phyloP scores from a whole-genome alignment of 108 stramenopile genomes.

The Stephanodiscus minutulus region DNA sequence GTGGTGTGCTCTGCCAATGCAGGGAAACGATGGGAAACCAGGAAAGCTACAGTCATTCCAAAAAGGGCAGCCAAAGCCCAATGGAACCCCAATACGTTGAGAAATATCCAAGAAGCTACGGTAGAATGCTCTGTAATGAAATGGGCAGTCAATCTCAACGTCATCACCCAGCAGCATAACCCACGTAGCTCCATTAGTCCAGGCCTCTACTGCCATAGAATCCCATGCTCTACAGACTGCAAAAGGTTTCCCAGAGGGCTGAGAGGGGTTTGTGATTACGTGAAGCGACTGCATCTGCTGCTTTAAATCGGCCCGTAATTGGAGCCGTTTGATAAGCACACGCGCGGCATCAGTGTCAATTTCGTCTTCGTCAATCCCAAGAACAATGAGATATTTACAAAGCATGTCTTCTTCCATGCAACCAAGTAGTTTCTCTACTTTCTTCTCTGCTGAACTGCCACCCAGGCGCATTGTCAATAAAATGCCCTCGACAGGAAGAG shows the following conservation, averaged over 20 bases:
- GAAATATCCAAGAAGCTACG: constrained; percentile 50
- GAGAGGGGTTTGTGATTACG: constrained; percentile 23
- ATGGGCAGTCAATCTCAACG: constrained; percentile 30
- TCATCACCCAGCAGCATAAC: constrained; percentile 64
- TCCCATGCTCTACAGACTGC: constrained; percentile 53
- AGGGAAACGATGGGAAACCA: constrained; percentile 67
- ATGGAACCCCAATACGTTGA: constrained; percentile 10
- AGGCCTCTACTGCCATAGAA: constrained; percentile 48
- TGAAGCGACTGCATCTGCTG: constrained; percentile 10
- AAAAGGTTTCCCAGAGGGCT: constrained; percentile 17
- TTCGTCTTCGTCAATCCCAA: constrained; percentile 55
- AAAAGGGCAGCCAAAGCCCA: constrained; percentile 54
- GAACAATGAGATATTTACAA: constrained; percentile 46
- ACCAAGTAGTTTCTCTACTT: constrained; percentile 27
- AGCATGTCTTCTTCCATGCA: constrained; percentile 41
- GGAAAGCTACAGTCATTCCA: constrained; percentile 57
- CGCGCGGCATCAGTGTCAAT: not conserved
- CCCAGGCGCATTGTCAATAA: constrained; percentile 49
- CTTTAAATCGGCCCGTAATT: not conserved
- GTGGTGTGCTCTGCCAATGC: constrained; percentile 46
- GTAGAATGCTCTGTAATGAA: constrained; percentile 45
- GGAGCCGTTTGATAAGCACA: constrained; percentile 18
- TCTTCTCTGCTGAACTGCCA: not conserved
- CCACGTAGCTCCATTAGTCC: constrained; percentile 51
- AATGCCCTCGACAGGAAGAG: constrained; percentile 53